These are phyloP conservation scores for Noccaea bulbosa DNA, from an alignment of 345 rosid genomes.

Conservation along the genomic window DNA sequence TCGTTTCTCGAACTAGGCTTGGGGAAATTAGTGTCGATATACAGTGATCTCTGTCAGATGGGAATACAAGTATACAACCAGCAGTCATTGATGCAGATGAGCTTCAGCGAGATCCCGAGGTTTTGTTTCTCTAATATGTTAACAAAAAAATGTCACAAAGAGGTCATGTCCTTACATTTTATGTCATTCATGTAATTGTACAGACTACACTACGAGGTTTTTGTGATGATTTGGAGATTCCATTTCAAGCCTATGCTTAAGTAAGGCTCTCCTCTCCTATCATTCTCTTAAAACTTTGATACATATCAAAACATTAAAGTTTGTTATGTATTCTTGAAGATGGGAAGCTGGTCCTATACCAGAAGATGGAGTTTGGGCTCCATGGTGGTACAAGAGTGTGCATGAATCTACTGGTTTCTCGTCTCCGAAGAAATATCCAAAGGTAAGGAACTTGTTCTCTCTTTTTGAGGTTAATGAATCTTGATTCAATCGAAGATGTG, in stretches of 20 bases:
- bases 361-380: slow-evolving; percentile 84
- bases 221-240: slow-evolving; percentile 76
- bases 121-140: slow-evolving; percentile 31
- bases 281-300: neutral
- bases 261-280: slow-evolving; percentile 41
- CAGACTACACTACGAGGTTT: slow-evolving; percentile 74
- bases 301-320: neutral
- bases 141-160: slow-evolving; percentile 6
- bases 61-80: slow-evolving; percentile 75
- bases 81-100: slow-evolving; percentile 72
- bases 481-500: slow-evolving; percentile 13
- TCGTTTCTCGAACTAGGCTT: slow-evolving; percentile 78
- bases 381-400: slow-evolving; percentile 81
- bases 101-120: slow-evolving; percentile 85
- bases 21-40: slow-evolving; percentile 68
- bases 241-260: slow-evolving; percentile 79
- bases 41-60: slow-evolving; percentile 66
- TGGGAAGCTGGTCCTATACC: slow-evolving; percentile 95
- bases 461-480: no score
- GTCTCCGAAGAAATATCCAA: slow-evolving; percentile 57
- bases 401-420: slow-evolving; percentile 67
- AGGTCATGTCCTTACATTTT: slow-evolving; percentile 14
- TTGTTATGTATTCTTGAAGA: slow-evolving; percentile 46
- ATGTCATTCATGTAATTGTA: slow-evolving; percentile 1
- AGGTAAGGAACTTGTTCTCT: no score